phyloP scores from a whole-genome alignment of 2,329 filamentous ascomycete genomes.

The Cercospora sp. region DNA sequence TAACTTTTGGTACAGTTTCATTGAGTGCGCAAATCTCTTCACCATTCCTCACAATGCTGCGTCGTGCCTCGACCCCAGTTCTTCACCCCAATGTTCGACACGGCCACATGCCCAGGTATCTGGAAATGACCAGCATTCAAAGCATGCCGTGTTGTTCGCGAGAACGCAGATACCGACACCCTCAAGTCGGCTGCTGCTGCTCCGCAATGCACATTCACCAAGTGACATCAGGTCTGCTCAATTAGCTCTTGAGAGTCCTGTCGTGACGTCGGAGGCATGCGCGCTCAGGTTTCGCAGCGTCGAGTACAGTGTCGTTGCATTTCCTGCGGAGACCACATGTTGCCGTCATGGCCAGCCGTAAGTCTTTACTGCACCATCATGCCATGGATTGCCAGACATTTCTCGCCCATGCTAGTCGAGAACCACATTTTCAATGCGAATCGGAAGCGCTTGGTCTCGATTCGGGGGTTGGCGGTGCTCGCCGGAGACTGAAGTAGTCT shows the following conservation, averaged over 20 bases:
- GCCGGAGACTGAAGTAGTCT: slow-evolving; percentile 16
- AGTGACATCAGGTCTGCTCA: background rate
- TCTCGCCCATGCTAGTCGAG: background rate
- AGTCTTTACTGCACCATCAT: background rate
- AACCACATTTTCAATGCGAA: background rate
- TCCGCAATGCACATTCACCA: background rate
- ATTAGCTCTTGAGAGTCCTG: background rate
- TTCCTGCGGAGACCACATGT: background rate
- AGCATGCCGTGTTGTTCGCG: background rate
- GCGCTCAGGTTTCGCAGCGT: background rate
- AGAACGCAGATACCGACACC: background rate
- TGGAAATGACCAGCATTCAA: background rate
- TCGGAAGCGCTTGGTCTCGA: slow-evolving; percentile 8
- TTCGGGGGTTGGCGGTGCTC: slow-evolving; percentile 16
- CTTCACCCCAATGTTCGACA: background rate
- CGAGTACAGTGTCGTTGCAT: background rate
- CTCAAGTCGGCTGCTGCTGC: background rate
- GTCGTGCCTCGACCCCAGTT: background rate
- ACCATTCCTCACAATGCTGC: background rate
- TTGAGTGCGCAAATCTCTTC: background rate
- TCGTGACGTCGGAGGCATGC: background rate
- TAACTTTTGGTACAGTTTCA: background rate
- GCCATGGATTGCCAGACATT: background rate
- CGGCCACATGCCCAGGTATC: background rate
- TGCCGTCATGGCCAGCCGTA: background rate